Conservation (phyloP, 805 yeast genomes). For the Candida railenensis region DNA sequence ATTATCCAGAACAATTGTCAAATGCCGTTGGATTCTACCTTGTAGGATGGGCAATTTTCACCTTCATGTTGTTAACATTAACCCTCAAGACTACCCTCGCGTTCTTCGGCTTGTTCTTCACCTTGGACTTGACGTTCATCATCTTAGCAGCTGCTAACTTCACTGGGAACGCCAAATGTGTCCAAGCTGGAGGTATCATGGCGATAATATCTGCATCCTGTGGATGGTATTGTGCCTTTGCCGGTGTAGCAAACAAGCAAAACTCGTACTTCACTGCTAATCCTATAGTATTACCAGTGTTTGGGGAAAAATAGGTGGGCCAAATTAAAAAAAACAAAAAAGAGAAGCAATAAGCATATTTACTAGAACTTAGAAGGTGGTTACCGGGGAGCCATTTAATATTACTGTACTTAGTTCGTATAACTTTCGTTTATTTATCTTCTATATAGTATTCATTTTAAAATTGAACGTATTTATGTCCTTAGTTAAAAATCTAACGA, state of each 20-base stretch:
- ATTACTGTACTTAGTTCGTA: no score
- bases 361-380: no score
- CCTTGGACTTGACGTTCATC: conserved; percentile 55
- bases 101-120: conserved; percentile 52
- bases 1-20: conserved; percentile 37
- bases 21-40: conserved; percentile 60
- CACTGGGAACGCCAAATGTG: conserved; percentile 24
- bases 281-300: conserved; percentile 22
- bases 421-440: no score
- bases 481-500: conserved; percentile 33
- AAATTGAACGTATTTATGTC: background rate
- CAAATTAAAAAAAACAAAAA: no score
- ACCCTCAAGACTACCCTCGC: conserved; percentile 51
- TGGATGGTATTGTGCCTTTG: conserved; percentile 27
- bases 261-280: conserved; percentile 23
- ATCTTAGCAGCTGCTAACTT: conserved; percentile 51
- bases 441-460: background rate
- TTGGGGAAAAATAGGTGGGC: background rate
- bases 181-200: conserved; percentile 23
- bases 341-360: no score
- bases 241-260: conserved; percentile 23
- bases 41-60: conserved; percentile 64
- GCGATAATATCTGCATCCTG: conserved; percentile 21
- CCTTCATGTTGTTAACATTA: conserved; percentile 55
- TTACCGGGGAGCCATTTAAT: background rate